A percentile compares a stretch with the other conserved stretches of the same genome.
Conservation (phyloP, 2,329 filamentous ascomycete genomes). For the Daldinia eschscholtzii region DNA sequence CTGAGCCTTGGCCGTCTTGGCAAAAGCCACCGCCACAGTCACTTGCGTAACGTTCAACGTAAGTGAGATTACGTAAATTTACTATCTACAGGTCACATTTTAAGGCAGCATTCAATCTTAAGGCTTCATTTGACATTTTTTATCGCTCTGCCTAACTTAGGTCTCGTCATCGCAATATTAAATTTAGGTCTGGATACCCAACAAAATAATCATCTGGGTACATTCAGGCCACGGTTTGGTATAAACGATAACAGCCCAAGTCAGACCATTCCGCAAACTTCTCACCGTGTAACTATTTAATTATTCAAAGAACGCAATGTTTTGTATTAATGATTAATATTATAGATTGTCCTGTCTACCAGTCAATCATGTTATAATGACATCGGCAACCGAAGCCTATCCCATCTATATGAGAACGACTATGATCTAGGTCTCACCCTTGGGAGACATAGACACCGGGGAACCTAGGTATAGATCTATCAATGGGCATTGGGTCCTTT, state of each 20-base stretch:
- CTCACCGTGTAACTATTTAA: background rate
- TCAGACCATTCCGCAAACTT: background rate
- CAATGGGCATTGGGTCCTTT: background rate
- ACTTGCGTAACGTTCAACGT: conserved; percentile 53
- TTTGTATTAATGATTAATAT: conserved; percentile 30
- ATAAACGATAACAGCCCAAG: background rate
- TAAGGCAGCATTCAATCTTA: conserved; percentile 29
- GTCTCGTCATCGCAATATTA: background rate
- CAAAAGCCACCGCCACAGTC: conserved; percentile 51
- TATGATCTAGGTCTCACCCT: background rate
- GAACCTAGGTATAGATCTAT: background rate
- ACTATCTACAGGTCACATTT: background rate
- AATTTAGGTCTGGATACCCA: background rate
- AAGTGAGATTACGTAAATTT: conserved; percentile 29
- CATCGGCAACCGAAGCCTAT: background rate
- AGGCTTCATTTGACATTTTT: background rate
- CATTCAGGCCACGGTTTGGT: background rate
- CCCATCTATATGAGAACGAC: background rate
- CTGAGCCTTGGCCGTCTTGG: conserved; percentile 38
- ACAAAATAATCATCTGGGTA: background rate
- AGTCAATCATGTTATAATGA: background rate
- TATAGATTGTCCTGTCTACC: background rate
- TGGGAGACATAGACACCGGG: background rate
- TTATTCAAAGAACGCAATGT: background rate
- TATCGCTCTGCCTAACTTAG: conserved; percentile 1